These are phyloP conservation scores for Cladorrhinum sp. DNA, from an alignment of 2,329 filamentous ascomycete genomes.

Conservation along the genomic window DNA sequence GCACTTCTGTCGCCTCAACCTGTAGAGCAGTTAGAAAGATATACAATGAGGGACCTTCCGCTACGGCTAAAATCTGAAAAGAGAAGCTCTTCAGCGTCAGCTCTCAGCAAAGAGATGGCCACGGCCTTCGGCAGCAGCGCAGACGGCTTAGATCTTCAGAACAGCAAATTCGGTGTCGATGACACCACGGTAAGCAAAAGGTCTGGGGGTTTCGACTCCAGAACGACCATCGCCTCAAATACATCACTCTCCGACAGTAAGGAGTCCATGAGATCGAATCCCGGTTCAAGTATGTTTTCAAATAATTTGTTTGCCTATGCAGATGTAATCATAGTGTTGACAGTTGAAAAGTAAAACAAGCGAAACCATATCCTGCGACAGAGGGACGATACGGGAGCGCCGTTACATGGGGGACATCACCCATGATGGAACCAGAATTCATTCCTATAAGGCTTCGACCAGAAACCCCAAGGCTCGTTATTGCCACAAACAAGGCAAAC, in stretches of 20 bases:
- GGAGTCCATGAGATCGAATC: neutral
- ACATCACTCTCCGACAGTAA: neutral
- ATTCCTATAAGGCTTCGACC: neutral
- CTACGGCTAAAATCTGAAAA: constrained; percentile 21
- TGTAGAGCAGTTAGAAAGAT: constrained; percentile 18
- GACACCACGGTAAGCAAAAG: neutral
- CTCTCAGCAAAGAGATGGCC: constrained; percentile 25
- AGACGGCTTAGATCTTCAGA: neutral
- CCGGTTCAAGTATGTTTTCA: neutral
- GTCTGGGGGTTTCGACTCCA: neutral
- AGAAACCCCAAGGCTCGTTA: neutral
- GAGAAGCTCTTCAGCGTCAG: constrained; percentile 19
- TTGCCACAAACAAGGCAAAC: neutral
- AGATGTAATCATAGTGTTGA: neutral
- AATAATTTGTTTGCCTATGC: neutral
- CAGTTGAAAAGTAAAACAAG: neutral
- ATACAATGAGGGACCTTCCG: constrained; percentile 30
- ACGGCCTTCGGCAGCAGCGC: constrained; percentile 14
- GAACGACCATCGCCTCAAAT: neutral
- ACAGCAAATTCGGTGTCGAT: neutral
- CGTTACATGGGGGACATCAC: neutral
- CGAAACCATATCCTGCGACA: neutral
- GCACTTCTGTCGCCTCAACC: constrained; percentile 14
- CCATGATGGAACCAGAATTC: neutral
- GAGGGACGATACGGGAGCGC: neutral